Evolutionary conservation across 2,329 filamentous ascomycete species (phyloP).

Genomic region (Pyrenochaeta sp.): DNA sequence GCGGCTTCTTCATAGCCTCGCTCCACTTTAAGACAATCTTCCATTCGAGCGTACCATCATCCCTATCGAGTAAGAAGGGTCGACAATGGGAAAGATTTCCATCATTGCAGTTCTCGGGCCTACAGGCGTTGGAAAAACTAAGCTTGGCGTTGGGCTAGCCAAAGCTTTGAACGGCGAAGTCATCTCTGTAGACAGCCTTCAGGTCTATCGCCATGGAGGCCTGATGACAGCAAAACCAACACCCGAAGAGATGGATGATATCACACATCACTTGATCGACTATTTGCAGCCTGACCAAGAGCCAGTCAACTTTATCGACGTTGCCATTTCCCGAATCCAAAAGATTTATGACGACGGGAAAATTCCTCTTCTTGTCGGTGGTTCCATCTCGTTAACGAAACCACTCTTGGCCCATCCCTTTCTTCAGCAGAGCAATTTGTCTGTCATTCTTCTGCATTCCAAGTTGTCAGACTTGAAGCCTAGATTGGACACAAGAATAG

Average conservation of each 20-base stretch:
- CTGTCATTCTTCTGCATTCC: not conserved
- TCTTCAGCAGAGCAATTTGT: not conserved
- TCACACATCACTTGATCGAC: constrained; percentile 1
- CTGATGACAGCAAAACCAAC: constrained; percentile 2
- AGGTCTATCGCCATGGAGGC: not conserved
- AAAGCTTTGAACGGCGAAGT: constrained; percentile 3
- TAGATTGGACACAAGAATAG: not conserved
- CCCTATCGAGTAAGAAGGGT: not conserved
- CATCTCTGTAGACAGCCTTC: constrained; percentile 1
- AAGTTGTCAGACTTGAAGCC: not conserved
- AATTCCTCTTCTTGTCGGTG: not conserved
- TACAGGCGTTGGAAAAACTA: constrained; percentile 1
- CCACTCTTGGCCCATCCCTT: not conserved
- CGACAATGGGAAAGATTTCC: not conserved
- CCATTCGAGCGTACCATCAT: not conserved
- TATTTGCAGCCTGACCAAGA: constrained; percentile 1
- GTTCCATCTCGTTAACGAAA: not conserved
- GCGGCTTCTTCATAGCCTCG: too few relatives aligned
- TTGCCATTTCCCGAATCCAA: not conserved
- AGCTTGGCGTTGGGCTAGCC: not conserved
- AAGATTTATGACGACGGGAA: not conserved
- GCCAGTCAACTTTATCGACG: not conserved
- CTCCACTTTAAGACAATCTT: too few relatives aligned
- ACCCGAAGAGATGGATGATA: not conserved
- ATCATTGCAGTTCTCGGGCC: not conserved